A percentile compares a stretch with the other conserved stretches of the same genome.
phyloP scores from a whole-genome alignment of 2,329 filamentous ascomycete species.

The Hortaea werneckii region DNA sequence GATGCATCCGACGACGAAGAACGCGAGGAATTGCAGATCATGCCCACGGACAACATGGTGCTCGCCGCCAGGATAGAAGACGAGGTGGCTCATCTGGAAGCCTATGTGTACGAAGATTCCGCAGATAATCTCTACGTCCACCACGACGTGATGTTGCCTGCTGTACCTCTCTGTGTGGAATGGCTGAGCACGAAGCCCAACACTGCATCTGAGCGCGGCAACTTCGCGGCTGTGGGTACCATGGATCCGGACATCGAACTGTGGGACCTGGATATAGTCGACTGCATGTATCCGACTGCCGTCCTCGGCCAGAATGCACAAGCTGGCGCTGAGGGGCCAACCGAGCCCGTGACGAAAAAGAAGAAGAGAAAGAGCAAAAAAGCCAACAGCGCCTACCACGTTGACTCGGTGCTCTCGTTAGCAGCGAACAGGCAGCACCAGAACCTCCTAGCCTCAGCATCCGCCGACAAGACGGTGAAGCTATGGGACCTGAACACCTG shows the following conservation, averaged over 20 bases:
- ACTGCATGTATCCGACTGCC: conserved; percentile 96
- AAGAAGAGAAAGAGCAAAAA: conserved; percentile 87
- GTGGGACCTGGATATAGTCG: conserved; percentile 92
- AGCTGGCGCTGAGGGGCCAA: conserved; percentile 9
- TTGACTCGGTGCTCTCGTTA: conserved; percentile 84
- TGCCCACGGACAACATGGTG: conserved; percentile 86
- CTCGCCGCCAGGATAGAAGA: conserved; percentile 92
- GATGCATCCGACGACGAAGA: conserved; percentile 67
- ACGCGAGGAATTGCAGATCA: conserved; percentile 82
- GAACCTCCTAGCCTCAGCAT: conserved; percentile 87
- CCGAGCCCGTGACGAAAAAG: conserved; percentile 42
- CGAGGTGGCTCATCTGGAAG: conserved; percentile 85
- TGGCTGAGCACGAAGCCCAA: conserved; percentile 91
- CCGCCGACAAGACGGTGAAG: conserved; percentile 94
- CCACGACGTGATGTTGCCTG: conserved; percentile 98
- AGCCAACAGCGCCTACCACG: conserved; percentile 83
- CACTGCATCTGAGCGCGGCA: conserved; percentile 61
- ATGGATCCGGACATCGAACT: conserved; percentile 99
- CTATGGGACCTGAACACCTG: conserved; percentile 92
- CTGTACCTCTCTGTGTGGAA: conserved; percentile 88
- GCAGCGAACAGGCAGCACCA: conserved; percentile 88
- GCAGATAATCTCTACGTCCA: conserved; percentile 97
- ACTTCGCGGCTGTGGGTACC: conserved; percentile 89
- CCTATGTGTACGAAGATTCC: conserved; percentile 72
- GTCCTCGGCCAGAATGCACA: conserved; percentile 62